Conservation (phyloP, 2,329 filamentous ascomycete species). For the Curvularia verruculosa region DNA sequence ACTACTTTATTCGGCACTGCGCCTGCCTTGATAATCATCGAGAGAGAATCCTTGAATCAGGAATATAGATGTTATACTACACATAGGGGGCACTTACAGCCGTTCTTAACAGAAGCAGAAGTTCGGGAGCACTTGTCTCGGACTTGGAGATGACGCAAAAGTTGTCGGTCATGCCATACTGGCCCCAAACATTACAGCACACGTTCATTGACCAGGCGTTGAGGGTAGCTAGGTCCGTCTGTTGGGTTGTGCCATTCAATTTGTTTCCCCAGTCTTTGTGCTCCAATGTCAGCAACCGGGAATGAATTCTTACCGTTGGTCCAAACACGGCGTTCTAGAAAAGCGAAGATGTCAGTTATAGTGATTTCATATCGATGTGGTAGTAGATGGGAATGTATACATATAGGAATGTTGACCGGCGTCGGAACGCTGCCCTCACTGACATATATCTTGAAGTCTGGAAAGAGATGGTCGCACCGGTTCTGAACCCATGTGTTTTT, state of each 20-base stretch:
- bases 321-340: conserved; percentile 52
- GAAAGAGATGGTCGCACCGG: conserved; percentile 18
- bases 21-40: conserved; percentile 49
- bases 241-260: conserved; percentile 46
- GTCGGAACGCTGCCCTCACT: conserved; percentile 17
- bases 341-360: neutral
- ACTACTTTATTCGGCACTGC: conserved; percentile 39
- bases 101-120: conserved; percentile 13
- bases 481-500: conserved; percentile 25
- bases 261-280: too few species aligned
- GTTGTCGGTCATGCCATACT: conserved; percentile 22
- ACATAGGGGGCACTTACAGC: too few species aligned
- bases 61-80: too few species aligned
- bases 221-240: conserved; percentile 33
- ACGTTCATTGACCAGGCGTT: conserved; percentile 29
- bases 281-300: too few species aligned
- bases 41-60: conserved; percentile 34
- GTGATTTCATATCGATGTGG: neutral
- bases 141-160: conserved; percentile 18
- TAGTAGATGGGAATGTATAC: neutral
- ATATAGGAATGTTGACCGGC: conserved; percentile 26
- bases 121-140: conserved; percentile 13
- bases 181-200: conserved; percentile 29
- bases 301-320: conserved; percentile 38
- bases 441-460: conserved; percentile 15